phyloP scores from a whole-genome alignment of 108 stramenopile genomes.

The Phaeodactylum tricornutum region DNA sequence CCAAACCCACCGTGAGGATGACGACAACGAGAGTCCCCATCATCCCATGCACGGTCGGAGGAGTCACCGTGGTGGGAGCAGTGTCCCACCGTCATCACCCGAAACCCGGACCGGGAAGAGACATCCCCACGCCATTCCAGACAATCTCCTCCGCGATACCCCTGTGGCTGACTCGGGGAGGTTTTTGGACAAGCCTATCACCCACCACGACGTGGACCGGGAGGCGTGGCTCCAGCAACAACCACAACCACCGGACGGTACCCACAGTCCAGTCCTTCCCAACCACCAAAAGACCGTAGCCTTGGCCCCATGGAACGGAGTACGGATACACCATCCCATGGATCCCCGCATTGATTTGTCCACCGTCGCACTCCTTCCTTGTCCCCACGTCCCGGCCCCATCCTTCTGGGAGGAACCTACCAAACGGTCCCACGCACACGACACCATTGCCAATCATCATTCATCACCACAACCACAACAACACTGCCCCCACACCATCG shows the following conservation, averaged over 20 bases:
- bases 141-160: background rate
- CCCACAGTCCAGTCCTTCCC: background rate
- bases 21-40: background rate
- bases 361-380: constrained; percentile 16
- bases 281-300: background rate
- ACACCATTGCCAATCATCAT: background rate
- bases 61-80: background rate
- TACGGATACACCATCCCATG: constrained; percentile 32
- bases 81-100: background rate
- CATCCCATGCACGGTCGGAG: background rate
- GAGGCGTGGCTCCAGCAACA: background rate
- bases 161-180: no score
- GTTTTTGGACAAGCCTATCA: no score
- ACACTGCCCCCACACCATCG: background rate
- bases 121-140: background rate
- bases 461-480: background rate
- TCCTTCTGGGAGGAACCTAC: background rate
- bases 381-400: no score
- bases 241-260: background rate
- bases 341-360: constrained; percentile 51
- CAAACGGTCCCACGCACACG: no score
- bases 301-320: constrained; percentile 33
- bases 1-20: no score
- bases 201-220: background rate
- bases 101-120: background rate